phyloP scores from a whole-genome alignment of 2,329 filamentous ascomycete species.

The Metarhizium humberi region DNA sequence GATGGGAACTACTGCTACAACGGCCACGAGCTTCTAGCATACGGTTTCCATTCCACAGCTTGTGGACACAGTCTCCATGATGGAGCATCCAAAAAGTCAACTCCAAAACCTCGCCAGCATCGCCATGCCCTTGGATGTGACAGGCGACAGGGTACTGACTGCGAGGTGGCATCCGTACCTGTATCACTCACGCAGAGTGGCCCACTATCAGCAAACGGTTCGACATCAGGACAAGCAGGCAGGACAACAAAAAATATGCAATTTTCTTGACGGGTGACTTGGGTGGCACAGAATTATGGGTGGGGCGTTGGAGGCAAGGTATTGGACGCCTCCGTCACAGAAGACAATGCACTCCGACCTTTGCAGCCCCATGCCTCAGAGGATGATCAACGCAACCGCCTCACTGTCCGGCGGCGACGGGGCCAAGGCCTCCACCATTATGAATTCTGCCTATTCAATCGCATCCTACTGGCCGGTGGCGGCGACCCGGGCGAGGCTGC shows the following conservation, averaged over 20 bases:
- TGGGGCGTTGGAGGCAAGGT: neutral
- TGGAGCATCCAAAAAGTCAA: too few relatives aligned
- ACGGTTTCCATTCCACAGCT: neutral
- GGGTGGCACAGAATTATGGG: neutral
- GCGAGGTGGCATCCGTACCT: conserved; percentile 4
- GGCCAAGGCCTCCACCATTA: neutral
- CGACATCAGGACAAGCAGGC: neutral
- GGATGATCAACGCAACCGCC: conserved; percentile 7
- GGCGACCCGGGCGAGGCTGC: conserved; percentile 8
- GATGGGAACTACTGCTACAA: neutral
- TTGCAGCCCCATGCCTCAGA: neutral
- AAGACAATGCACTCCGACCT: neutral
- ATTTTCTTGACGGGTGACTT: neutral
- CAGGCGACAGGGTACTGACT: neutral
- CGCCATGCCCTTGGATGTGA: neutral
- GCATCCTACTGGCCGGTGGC: neutral
- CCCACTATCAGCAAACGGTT: neutral
- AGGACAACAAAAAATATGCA: neutral
- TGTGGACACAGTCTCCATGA: too few relatives aligned
- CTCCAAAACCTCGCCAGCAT: neutral
- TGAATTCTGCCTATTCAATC: conserved; percentile 1
- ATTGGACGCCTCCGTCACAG: conserved; percentile 11
- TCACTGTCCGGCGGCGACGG: conserved; percentile 9
- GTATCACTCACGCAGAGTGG: conserved; percentile 1
- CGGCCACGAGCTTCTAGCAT: neutral